Conservation (phyloP, 2,329 filamentous ascomycete species). For the Trichoderma sp. region DNA sequence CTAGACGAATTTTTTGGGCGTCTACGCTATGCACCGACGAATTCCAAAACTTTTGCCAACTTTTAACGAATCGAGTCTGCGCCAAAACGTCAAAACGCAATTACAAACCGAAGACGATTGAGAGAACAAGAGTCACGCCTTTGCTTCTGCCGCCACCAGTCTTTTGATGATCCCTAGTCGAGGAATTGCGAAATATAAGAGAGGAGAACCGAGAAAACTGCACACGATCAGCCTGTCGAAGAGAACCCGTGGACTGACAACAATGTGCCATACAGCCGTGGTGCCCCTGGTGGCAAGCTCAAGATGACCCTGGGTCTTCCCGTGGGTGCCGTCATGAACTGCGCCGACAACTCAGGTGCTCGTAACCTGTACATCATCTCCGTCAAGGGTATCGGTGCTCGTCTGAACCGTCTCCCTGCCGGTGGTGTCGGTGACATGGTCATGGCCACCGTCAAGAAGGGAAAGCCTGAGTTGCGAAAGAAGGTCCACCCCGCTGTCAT, state of each 20-base stretch:
- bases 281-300: constrained; percentile 99
- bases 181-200: constrained; percentile 12
- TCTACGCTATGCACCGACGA: not conserved
- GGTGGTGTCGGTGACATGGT: constrained; percentile 99
- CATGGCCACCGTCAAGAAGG: constrained; percentile 99
- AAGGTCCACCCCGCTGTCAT: constrained; percentile 99
- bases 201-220: not conserved
- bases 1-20: not conserved
- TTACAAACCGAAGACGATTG: not conserved
- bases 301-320: constrained; percentile 99
- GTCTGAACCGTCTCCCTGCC: constrained; percentile 94
- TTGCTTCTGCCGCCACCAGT: not conserved
- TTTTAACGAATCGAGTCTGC: not conserved
- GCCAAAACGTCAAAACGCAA: not conserved
- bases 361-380: constrained; percentile 99
- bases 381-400: constrained; percentile 97
- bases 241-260: constrained; percentile 37
- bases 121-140: too few species aligned
- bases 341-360: constrained; percentile 98
- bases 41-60: not conserved
- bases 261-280: constrained; percentile 57
- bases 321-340: constrained; percentile 99
- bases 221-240: not conserved
- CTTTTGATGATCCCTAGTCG: constrained; percentile 5
- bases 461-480: constrained; percentile 99